Evolutionary conservation across 2,329 filamentous ascomycete species (phyloP).

Genomic region (Chrysoporthe puriensis): DNA sequence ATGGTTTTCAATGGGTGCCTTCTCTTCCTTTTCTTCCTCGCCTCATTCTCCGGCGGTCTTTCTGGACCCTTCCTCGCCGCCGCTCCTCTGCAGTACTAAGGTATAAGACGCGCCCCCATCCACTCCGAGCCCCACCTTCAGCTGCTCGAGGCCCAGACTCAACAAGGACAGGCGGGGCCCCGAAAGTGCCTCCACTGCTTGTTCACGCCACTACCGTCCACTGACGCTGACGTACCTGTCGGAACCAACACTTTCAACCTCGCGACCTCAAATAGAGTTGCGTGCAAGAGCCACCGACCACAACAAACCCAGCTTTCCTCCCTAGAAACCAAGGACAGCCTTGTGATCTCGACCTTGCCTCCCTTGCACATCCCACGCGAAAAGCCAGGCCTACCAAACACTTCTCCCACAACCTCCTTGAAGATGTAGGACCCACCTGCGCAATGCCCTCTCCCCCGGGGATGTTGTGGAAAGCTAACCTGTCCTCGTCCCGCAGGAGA

Average conservation of each 20-base stretch:
- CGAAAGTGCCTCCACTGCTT: neutral
- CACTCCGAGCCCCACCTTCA: neutral
- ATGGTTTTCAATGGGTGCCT: neutral
- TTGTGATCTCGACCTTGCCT: neutral
- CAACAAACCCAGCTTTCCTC: neutral
- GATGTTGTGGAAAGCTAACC: neutral
- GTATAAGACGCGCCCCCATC: neutral
- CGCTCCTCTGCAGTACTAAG: neutral
- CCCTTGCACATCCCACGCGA: neutral
- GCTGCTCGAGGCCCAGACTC: neutral
- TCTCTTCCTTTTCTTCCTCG: neutral
- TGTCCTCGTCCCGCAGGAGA: slow-evolving; percentile 49
- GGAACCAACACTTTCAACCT: neutral
- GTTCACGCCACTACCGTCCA: neutral
- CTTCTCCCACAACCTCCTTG: neutral
- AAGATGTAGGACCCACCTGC: slow-evolving; percentile 1
- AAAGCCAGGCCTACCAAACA: neutral
- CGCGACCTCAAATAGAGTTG: neutral
- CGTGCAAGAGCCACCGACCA: neutral
- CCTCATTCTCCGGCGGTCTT: neutral
- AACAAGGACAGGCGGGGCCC: neutral
- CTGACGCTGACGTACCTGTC: neutral
- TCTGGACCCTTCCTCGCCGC: neutral
- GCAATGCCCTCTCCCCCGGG: neutral
- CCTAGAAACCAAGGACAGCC: neutral